A percentile compares a stretch with the other conserved stretches of the same genome.
Evolutionary conservation across 1,284 basidiomycete genomes (phyloP).

Genomic region (Coniophora puteana): DNA sequence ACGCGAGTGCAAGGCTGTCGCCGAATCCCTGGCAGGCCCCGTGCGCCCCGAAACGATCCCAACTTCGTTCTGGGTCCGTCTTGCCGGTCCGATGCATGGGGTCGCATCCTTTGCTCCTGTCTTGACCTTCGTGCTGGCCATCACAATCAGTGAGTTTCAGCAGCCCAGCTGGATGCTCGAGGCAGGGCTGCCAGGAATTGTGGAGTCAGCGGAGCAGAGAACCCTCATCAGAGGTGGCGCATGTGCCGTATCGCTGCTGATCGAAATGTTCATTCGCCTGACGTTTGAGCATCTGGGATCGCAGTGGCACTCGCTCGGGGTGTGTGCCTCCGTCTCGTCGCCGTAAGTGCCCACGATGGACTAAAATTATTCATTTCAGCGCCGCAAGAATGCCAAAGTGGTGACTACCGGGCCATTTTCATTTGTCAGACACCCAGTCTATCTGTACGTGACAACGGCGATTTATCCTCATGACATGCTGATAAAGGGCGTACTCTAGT

Average conservation of each 20-base stretch:
- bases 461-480: too few species aligned
- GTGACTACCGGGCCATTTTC: constrained; percentile 27
- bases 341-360: constrained; percentile 2
- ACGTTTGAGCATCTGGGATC: constrained; percentile 19
- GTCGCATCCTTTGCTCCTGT: constrained; percentile 20
- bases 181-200: constrained; percentile 21
- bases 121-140: constrained; percentile 19
- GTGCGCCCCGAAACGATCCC: constrained; percentile 14
- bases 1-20: constrained; percentile 3
- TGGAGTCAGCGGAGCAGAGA: constrained; percentile 15
- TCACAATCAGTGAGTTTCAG: constrained; percentile 24
- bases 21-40: constrained; percentile 15
- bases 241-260: constrained; percentile 18
- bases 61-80: constrained; percentile 18
- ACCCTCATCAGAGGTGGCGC: constrained; percentile 20
- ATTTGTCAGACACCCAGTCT: constrained; percentile 30
- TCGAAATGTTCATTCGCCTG: constrained; percentile 9
- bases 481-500: background rate
- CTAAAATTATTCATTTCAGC: constrained; percentile 12
- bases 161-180: constrained; percentile 30
- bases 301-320: constrained; percentile 28
- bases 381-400: constrained; percentile 26
- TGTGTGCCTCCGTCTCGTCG: constrained; percentile 4
- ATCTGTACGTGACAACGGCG: constrained; percentile 26
- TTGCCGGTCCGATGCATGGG: constrained; percentile 26